Percentiles rank a stretch among this genome's conserved stretches.
Conservation (phyloP, 208 protist species). For the Trypanosoma avium region DNA sequence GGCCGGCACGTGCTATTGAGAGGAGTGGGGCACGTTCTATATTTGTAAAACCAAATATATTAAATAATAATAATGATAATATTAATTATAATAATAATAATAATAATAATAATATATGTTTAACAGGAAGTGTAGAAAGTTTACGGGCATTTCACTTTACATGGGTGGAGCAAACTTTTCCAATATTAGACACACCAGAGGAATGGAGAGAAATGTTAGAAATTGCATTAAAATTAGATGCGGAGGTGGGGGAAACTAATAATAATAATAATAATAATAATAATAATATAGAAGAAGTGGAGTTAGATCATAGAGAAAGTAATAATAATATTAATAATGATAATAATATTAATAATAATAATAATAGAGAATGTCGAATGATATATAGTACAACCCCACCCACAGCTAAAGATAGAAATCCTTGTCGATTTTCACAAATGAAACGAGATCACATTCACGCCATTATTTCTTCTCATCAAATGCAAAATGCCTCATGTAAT, state of each 20-base stretch:
- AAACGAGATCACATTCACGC: constrained; percentile 31
- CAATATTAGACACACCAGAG: constrained; percentile 43
- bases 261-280: background rate
- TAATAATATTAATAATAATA: background rate
- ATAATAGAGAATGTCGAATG: constrained; percentile 5
- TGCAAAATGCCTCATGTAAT: constrained; percentile 39
- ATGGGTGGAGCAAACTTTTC: constrained; percentile 74
- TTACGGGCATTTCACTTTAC: constrained; percentile 24
- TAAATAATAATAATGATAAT: too few relatives aligned
- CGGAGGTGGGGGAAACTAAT: constrained; percentile 15
- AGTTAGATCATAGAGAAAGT: too few relatives aligned
- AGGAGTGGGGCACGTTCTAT: constrained; percentile 38
- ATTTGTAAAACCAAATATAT: constrained; percentile 28
- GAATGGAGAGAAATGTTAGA: constrained; percentile 69
- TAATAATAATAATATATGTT: constrained; percentile 17
- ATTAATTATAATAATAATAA: too few relatives aligned
- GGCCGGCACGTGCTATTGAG: constrained; percentile 63
- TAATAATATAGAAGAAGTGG: too few relatives aligned
- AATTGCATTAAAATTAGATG: constrained; percentile 55
- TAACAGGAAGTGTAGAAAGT: constrained; percentile 20
- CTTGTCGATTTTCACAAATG: constrained; percentile 44
- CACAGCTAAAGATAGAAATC: constrained; percentile 13
- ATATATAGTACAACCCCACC: constrained; percentile 28
- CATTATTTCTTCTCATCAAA: constrained; percentile 33
- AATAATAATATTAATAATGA: background rate